Base-by-base conservation (phyloP, 139 green algal genomes). In the Asterochloris erici region DNA sequence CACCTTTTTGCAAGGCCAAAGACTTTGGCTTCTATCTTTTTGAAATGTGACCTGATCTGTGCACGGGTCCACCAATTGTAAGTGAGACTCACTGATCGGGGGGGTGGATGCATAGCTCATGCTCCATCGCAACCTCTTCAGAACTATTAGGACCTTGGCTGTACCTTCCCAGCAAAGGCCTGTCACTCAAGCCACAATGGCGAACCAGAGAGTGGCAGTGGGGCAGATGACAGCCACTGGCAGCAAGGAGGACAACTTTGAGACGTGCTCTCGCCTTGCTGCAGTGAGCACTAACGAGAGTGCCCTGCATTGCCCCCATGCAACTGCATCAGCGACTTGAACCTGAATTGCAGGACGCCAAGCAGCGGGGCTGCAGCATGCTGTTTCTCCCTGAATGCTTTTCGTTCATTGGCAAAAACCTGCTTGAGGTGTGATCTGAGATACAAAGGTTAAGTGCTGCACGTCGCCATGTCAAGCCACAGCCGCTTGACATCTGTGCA, bases 381-480 rank as follows among this genome's bases (percentile, higher is more conserved):
- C 86, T 99, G n/a, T 98, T 97, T 85, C 90, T 99, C 10, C 96
- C 96, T 26, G 96, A 99, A 86, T 97, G 94, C 84, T 97, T 96
- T 85, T 91, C 90, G 13, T 98, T 98, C 85, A 94, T 99, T 19
- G 96, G 96, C 0, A 54, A 13, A 26, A 81, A 29, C 16, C 63
- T n/a, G 63, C 21, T 63, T 38, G 74, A 85, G 81, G 81, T 85
- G n/a, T 0, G 19, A 73, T 73, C n/a, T 29, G 6, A 60, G 21
- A 27, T 71, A 38, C 26, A 16, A 17, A 17, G 1, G 63, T 15
- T 38, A 10, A 29, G n/a, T 71, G 68, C 24, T 11, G 11, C 60
- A 47, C 0, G 28, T 12, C 24, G 19, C 23, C 17, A 79, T 12
- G 66, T n/a, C 15, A n/a, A 69, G 62, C 24, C 38, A 73, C 73